Conservation (phyloP, 495 filamentous ascomycete genomes). For the Amorphotheca resinae region DNA sequence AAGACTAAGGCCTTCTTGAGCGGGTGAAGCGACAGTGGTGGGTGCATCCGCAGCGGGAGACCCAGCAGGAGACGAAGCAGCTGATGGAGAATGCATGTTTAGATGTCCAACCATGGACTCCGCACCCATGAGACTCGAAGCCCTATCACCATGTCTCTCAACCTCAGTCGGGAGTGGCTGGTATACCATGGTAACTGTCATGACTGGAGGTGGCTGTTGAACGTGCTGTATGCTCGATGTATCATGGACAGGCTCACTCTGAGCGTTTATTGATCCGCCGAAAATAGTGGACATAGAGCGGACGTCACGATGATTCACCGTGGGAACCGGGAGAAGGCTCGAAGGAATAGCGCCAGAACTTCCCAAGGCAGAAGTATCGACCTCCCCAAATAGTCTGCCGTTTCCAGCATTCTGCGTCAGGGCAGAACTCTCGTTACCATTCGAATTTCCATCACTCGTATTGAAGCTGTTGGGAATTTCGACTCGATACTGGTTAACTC, state of each 20-base stretch:
- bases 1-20: too few relatives aligned
- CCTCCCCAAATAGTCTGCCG: constrained; percentile 63
- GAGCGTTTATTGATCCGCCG: background rate
- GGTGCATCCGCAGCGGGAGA: constrained; percentile 6
- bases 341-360: constrained; percentile 38
- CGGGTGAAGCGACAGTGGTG: background rate
- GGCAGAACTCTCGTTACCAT: constrained; percentile 34
- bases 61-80: constrained; percentile 16
- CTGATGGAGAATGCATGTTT: constrained; percentile 47
- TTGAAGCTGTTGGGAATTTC: constrained; percentile 28
- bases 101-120: constrained; percentile 56
- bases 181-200: constrained; percentile 2
- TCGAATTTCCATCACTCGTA: constrained; percentile 24
- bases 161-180: constrained; percentile 18
- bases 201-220: background rate
- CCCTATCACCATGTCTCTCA: constrained; percentile 21
- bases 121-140: constrained; percentile 49
- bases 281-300: constrained; percentile 9
- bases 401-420: constrained; percentile 7
- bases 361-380: constrained; percentile 54
- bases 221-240: background rate
- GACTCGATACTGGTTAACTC: constrained; percentile 21
- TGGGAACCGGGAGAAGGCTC: constrained; percentile 28
- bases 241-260: constrained; percentile 1
- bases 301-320: constrained; percentile 6